Conservation (phyloP, 2,329 filamentous ascomycete species). For the Pseudonectria foliicola region DNA sequence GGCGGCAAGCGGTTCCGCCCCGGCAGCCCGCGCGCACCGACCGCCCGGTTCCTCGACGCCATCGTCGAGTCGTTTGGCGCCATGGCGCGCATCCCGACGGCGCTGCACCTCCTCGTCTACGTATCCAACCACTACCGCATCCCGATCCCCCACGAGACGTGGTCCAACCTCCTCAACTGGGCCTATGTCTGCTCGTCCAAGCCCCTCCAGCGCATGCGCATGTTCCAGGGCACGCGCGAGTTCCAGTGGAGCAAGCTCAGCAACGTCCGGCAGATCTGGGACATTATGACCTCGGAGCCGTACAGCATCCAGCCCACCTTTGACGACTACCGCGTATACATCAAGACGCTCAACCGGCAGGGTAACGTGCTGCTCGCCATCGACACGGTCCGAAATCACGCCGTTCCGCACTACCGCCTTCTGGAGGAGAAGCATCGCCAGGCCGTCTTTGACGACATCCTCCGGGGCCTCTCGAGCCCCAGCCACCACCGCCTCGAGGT, state of each 20-base stretch:
- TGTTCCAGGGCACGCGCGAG: slow-evolving; percentile 19
- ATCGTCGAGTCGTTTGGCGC: slow-evolving; percentile 63
- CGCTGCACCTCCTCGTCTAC: slow-evolving; percentile 53
- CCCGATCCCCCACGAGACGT: slow-evolving; percentile 48
- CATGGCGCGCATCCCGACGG: slow-evolving; percentile 55
- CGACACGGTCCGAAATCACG: slow-evolving; percentile 31
- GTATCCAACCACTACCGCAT: slow-evolving; percentile 55
- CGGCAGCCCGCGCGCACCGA: slow-evolving; percentile 52
- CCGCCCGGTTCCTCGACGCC: slow-evolving; percentile 50
- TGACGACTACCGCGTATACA: slow-evolving; percentile 42
- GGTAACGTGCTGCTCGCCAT: slow-evolving; percentile 25
- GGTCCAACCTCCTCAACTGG: slow-evolving; percentile 63
- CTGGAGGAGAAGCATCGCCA: slow-evolving; percentile 19
- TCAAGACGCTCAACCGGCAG: slow-evolving; percentile 31
- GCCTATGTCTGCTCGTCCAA: slow-evolving; percentile 49
- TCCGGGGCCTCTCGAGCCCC: slow-evolving; percentile 14
- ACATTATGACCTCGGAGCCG: slow-evolving; percentile 51
- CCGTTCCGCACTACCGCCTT: slow-evolving; percentile 31
- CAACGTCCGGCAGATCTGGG: slow-evolving; percentile 48
- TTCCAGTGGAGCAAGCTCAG: slow-evolving; percentile 29
- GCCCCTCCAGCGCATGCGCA: slow-evolving; percentile 31
- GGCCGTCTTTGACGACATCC: slow-evolving; percentile 27
- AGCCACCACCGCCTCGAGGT: slow-evolving; percentile 21
- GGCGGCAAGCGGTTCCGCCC: slow-evolving; percentile 33
- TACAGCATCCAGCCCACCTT: slow-evolving; percentile 51